Percentiles rank a stretch among this genome's conserved stretches.
These are phyloP conservation scores for Larix kaempferi DNA, from an alignment of 75 land plant genomes.

Conservation along the genomic window DNA sequence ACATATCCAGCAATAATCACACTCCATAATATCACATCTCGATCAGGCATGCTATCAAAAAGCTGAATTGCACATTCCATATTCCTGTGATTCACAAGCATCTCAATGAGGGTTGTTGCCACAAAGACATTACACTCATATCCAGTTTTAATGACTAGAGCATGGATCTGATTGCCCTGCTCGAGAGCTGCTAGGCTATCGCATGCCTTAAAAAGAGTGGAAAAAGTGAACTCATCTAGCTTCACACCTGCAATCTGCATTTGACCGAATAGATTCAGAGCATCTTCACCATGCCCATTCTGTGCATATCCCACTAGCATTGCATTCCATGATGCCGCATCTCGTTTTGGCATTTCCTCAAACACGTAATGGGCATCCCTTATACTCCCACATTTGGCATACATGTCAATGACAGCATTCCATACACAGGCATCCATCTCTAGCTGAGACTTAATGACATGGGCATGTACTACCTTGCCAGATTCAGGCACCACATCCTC, in stretches of 20 bases:
- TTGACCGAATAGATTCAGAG: slow-evolving; percentile 19
- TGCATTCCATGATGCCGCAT: slow-evolving; percentile 41
- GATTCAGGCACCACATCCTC: no score
- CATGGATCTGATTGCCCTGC: slow-evolving; percentile 36
- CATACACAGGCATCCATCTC: slow-evolving; percentile 20
- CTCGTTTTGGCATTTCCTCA: slow-evolving; percentile 35
- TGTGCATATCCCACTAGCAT: slow-evolving; percentile 31
- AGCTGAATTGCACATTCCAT: slow-evolving; percentile 29
- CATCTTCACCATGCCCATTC: slow-evolving; percentile 16
- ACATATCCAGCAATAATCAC: slow-evolving; percentile 41
- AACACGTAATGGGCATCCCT: slow-evolving; percentile 36
- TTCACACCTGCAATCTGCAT: slow-evolving; percentile 29
- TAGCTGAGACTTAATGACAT: slow-evolving; percentile 9
- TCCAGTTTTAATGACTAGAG: slow-evolving; percentile 17
- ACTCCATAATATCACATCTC: slow-evolving; percentile 52
- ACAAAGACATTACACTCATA: slow-evolving; percentile 19
- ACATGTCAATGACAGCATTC: slow-evolving; percentile 22
- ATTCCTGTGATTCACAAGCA: slow-evolving; percentile 41
- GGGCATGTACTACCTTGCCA: no score
- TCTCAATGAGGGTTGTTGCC: slow-evolving; percentile 46
- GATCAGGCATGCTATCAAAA: slow-evolving; percentile 30
- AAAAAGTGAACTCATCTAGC: slow-evolving; percentile 38
- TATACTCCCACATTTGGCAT: slow-evolving; percentile 33
- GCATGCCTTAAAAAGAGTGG: slow-evolving; percentile 43
- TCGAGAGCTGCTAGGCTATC: slow-evolving; percentile 18